Evolutionary conservation across 2,329 filamentous ascomycete genomes (phyloP).

Genomic region (Amauroascus verrucosus): DNA sequence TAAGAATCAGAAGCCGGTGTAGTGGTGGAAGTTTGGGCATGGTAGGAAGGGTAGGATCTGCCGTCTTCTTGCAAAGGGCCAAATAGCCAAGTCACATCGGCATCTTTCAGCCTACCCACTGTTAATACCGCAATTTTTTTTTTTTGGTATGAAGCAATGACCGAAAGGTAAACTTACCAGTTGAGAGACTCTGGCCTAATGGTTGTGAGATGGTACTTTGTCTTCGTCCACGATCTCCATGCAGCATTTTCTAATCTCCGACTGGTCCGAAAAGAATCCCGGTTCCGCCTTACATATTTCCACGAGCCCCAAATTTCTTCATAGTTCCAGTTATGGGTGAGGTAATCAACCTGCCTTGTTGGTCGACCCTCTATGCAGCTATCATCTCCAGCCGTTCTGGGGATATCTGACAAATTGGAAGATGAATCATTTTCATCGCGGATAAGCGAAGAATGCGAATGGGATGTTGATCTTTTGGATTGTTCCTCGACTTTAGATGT

Average conservation of each 20-base stretch:
- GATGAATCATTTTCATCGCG: neutral
- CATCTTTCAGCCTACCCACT: slow-evolving; percentile 75
- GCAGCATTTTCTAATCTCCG: slow-evolving; percentile 86
- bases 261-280: slow-evolving; percentile 68
- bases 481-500: neutral
- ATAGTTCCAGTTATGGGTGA: slow-evolving; percentile 86
- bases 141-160: neutral
- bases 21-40: slow-evolving; percentile 43
- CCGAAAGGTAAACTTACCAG: slow-evolving; percentile 50
- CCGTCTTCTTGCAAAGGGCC: slow-evolving; percentile 52
- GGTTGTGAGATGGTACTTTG: slow-evolving; percentile 75
- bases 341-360: slow-evolving; percentile 85
- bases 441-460: neutral
- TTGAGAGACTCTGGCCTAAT: slow-evolving; percentile 86
- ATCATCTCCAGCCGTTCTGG: slow-evolving; percentile 47
- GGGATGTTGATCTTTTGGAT: neutral
- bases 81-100: slow-evolving; percentile 95
- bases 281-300: slow-evolving; percentile 78
- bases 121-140: neutral
- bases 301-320: slow-evolving; percentile 97
- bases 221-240: slow-evolving; percentile 94
- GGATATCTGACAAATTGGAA: neutral
- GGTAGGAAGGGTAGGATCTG: slow-evolving; percentile 48
- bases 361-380: slow-evolving; percentile 63
- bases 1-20: slow-evolving; percentile 55